Evolutionary conservation across 768 basidiomycete genomes (phyloP), one percentile per base, ranked within the genome.

Genomic region (Neoboletus brunneissimus): DNA sequence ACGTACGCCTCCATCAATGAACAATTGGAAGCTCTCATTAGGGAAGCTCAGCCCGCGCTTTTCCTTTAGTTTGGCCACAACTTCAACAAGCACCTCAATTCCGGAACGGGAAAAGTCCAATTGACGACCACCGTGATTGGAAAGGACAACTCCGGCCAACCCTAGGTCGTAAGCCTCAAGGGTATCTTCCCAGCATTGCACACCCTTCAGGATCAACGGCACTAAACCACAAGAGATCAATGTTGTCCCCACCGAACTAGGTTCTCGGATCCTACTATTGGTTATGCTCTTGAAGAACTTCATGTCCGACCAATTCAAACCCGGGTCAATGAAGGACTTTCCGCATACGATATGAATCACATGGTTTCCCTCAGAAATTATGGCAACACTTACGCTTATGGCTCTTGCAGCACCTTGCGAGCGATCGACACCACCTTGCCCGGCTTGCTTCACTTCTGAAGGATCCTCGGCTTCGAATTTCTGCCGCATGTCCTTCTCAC

Each of bases 401-500:
- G 96, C 96, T 57, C 94, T 77, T 5, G 97, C 94, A 10, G 93
- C 95, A 34, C 96, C 96, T 69, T 97, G 91, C 51, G 89, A 86
- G 42, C 89, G 83, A 65, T 94, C 87, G 43, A 94, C 83, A 29
- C 73, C 75, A 29, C 78, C 77, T 16, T 76, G 71, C 13, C 73
- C 72, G n/a, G 74, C 75, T 67, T 81, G 82, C n/a, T 59, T 68
- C 22, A 72, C 70, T 42, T 73, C 70, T n/a, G 72, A 73, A 8
- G 72, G 72, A 32, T 73, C 72, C 38, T 87, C 88, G 3, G 89
- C 93, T 38, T 89, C 91, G 58, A 98, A 98, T 68, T 94, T 96
- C 85, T 89, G 89, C 25, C 96, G 81, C 94, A 98, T 98, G 67
- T 98, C 96, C 56, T 95, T 94, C 71, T 96, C 94, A 56, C 95